Evolutionary conservation across 257 asterid species (phyloP).

Genomic region (Lantana camara): DNA sequence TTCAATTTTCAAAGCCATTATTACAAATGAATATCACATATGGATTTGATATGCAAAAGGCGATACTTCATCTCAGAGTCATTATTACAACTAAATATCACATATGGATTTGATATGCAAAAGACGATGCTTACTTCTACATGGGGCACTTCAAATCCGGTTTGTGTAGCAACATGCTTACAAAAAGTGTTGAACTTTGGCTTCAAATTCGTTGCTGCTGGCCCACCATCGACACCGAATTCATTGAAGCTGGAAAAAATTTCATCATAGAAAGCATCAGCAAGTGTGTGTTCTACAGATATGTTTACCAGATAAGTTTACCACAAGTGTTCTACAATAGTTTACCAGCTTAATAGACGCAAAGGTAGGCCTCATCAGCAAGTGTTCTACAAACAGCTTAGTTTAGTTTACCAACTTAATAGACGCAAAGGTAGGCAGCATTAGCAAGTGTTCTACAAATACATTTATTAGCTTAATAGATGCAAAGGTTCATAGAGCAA

Average conservation of each 20-base stretch:
- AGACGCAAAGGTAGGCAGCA: too few relatives aligned
- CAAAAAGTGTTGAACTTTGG: slow-evolving; percentile 74
- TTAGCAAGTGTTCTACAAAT: too few relatives aligned
- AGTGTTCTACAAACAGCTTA: too few relatives aligned
- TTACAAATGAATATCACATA: not conserved
- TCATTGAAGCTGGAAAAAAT: slow-evolving; percentile 55
- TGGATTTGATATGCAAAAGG: not conserved
- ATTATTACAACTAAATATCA: not conserved
- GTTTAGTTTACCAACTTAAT: too few relatives aligned
- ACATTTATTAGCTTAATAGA: not conserved
- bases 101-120: not conserved
- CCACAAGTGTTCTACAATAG: too few relatives aligned
- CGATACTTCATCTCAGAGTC: not conserved
- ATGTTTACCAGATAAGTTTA: too few relatives aligned
- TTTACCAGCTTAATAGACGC: too few relatives aligned
- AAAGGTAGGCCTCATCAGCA: too few relatives aligned
- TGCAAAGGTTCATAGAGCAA: not conserved
- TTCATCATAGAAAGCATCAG: slow-evolving; percentile 18
- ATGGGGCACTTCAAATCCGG: slow-evolving; percentile 63
- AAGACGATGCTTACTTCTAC: slow-evolving; percentile 55
- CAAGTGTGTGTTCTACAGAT: not conserved
- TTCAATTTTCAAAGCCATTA: slow-evolving; percentile 10
- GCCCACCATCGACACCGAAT: slow-evolving; percentile 83
- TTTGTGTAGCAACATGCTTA: slow-evolving; percentile 54
- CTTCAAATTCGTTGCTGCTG: slow-evolving; percentile 59